Evolutionary conservation across 2,329 filamentous ascomycete genomes (phyloP).

Genomic region (Colletotrichum sidae): DNA sequence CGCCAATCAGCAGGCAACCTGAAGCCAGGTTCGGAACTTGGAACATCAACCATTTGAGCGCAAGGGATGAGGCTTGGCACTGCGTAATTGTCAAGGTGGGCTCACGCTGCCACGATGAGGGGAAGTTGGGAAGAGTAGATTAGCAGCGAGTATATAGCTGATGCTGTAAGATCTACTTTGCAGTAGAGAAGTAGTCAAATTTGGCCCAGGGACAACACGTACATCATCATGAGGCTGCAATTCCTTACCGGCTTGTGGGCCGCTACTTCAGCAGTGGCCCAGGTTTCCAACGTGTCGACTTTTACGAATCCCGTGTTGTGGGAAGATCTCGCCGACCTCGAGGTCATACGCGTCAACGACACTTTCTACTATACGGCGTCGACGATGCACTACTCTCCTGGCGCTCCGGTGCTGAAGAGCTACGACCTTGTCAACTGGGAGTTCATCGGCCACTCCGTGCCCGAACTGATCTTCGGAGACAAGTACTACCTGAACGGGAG

Average conservation of each 20-base stretch:
- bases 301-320: slow-evolving; percentile 62
- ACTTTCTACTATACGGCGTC: slow-evolving; percentile 62
- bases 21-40: slow-evolving; percentile 5
- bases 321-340: slow-evolving; percentile 62
- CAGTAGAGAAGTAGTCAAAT: background rate
- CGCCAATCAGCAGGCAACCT: slow-evolving; percentile 12
- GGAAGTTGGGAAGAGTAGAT: background rate
- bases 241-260: background rate
- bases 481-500: slow-evolving; percentile 58
- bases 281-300: background rate
- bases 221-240: slow-evolving; percentile 16
- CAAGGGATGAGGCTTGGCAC: slow-evolving; percentile 26
- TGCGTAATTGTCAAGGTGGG: background rate
- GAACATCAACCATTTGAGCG: slow-evolving; percentile 28
- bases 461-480: slow-evolving; percentile 52
- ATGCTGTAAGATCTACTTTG: background rate
- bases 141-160: too few relatives aligned
- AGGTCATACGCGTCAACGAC: slow-evolving; percentile 53
- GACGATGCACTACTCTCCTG: slow-evolving; percentile 61
- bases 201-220: background rate
- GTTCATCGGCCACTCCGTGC: slow-evolving; percentile 49
- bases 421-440: slow-evolving; percentile 62
- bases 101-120: background rate
- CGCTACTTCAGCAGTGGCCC: slow-evolving; percentile 5
- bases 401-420: slow-evolving; percentile 61